These are phyloP conservation scores for Combretum micranthum DNA, from an alignment of 345 rosid genomes.

Conservation along the genomic window DNA sequence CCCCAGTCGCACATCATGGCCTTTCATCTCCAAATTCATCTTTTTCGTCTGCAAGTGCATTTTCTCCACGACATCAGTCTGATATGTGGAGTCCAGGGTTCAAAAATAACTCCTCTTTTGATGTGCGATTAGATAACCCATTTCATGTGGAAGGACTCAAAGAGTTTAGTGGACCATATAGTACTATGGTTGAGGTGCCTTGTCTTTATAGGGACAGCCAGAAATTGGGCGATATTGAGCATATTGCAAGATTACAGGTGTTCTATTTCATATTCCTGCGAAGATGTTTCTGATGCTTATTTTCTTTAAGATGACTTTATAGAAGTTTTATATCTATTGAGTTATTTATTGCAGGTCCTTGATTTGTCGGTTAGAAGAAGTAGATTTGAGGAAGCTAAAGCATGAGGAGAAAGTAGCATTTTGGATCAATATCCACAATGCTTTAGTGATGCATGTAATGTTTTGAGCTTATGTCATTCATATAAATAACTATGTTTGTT, in stretches of 20 bases:
- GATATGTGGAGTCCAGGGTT: slow-evolving; percentile 82
- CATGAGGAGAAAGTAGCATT: slow-evolving; percentile 93
- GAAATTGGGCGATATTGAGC: slow-evolving; percentile 71
- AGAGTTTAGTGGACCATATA: slow-evolving; percentile 92
- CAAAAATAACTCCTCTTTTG: slow-evolving; percentile 70
- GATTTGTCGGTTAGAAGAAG: slow-evolving; percentile 65
- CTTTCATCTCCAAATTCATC: slow-evolving; percentile 83
- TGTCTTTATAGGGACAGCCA: slow-evolving; percentile 74
- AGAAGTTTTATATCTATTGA: not conserved
- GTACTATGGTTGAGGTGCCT: slow-evolving; percentile 78
- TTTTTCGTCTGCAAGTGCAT: slow-evolving; percentile 52
- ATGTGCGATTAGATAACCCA: slow-evolving; percentile 68
- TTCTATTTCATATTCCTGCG: slow-evolving; percentile 8
- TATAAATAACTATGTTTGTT: too few species aligned
- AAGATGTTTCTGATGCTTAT: too few species aligned
- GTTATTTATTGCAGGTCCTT: slow-evolving; percentile 47
- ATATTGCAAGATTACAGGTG: slow-evolving; percentile 80
- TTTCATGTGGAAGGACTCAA: slow-evolving; percentile 82
- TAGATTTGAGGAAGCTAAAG: slow-evolving; percentile 64
- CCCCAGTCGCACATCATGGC: slow-evolving; percentile 53
- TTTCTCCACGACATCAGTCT: slow-evolving; percentile 65
- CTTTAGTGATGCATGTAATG: slow-evolving; percentile 93
- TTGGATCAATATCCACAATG: slow-evolving; percentile 95
- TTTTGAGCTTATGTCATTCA: not conserved
- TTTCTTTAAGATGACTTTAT: too few species aligned